These are phyloP conservation scores for Pestalotiopsis fici DNA, from an alignment of 2,329 filamentous ascomycete genomes.

Conservation along the genomic window DNA sequence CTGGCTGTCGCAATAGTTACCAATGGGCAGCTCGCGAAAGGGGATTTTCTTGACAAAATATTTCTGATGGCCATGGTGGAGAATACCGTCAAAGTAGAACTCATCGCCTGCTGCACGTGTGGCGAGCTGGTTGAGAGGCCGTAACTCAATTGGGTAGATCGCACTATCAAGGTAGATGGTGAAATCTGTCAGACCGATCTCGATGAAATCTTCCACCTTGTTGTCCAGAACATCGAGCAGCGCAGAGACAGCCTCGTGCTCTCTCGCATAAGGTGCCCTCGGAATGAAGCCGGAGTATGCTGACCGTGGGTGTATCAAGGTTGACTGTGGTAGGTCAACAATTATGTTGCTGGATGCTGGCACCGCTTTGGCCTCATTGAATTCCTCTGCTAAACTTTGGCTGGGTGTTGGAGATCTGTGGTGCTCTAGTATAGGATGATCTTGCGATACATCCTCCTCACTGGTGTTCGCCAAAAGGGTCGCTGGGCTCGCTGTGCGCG, in stretches of 20 bases:
- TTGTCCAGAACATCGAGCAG: conserved; percentile 24
- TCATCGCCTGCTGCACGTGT: conserved; percentile 33
- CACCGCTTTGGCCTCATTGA: not conserved
- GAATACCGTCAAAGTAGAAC: conserved; percentile 61
- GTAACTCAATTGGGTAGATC: conserved; percentile 48
- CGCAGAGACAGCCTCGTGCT: conserved; percentile 30
- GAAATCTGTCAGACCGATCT: conserved; percentile 60
- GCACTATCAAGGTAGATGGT: conserved; percentile 50
- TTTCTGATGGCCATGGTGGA: conserved; percentile 43
- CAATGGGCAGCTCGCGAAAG: conserved; percentile 64
- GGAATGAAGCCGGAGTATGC: conserved; percentile 25
- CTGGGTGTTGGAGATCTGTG: not conserved
- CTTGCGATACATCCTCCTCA: not conserved
- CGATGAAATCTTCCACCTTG: conserved; percentile 33
- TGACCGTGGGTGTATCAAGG: conserved; percentile 24
- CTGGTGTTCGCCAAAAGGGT: not conserved
- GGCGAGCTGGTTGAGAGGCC: conserved; percentile 54
- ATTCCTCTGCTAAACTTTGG: not conserved
- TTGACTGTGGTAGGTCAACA: conserved; percentile 20
- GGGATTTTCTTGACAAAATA: conserved; percentile 57
- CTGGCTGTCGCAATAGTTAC: conserved; percentile 58
- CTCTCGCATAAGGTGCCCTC: conserved; percentile 22
- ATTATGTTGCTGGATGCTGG: conserved; percentile 11
- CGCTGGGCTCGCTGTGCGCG: not conserved
- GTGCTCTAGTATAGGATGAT: not conserved